phyloP scores from a whole-genome alignment of 202 grass and related monocot genomes.

The Panicum virgatum region DNA sequence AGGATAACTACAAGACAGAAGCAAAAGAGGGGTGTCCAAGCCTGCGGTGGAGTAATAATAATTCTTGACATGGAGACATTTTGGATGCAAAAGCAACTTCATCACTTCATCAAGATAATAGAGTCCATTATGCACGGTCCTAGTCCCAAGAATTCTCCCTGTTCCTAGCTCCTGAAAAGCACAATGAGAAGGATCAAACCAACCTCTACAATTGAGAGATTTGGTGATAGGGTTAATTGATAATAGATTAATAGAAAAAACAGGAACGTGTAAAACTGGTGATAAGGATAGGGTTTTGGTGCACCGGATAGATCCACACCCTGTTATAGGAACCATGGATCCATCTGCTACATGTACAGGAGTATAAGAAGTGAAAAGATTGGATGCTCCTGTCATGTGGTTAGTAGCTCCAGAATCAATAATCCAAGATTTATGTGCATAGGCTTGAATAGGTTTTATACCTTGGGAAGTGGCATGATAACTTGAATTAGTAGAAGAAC shows the following conservation, averaged over 20 bases:
- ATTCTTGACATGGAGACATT: too few species aligned
- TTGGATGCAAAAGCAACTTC: too few species aligned
- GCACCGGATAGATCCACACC: not conserved
- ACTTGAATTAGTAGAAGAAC: not conserved
- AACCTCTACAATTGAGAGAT: not conserved
- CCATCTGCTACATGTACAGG: not conserved
- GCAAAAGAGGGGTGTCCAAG: too few species aligned
- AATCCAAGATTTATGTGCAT: not conserved
- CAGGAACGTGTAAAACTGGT: not conserved
- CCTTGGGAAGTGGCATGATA: not conserved
- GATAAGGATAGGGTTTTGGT: not conserved
- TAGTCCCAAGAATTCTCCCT: too few species aligned
- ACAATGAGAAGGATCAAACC: too few species aligned
- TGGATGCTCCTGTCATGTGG: not conserved
- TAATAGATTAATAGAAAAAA: not conserved
- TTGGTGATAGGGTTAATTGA: not conserved
- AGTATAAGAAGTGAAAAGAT: not conserved
- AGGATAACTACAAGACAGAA: too few species aligned
- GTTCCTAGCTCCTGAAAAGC: too few species aligned
- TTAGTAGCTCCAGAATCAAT: not conserved
- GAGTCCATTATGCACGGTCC: too few species aligned
- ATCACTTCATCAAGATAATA: too few species aligned
- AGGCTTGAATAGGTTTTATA: not conserved
- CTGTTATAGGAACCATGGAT: not conserved
- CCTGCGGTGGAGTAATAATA: too few species aligned